These are phyloP conservation scores for Solidago caesia DNA, from an alignment of 129 eudicot species.

Conservation along the genomic window DNA sequence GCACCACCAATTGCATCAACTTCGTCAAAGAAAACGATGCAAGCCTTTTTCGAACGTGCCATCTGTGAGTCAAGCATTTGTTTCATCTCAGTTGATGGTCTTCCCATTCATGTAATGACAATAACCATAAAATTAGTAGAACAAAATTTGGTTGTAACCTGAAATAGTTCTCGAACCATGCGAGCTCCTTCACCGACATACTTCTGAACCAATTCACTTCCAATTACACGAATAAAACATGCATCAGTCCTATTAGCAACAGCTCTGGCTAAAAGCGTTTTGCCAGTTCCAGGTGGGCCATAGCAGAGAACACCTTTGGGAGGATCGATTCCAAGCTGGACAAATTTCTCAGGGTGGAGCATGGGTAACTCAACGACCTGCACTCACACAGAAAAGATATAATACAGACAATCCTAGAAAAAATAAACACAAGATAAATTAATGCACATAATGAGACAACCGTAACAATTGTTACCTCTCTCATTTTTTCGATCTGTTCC, in stretches of 20 bases:
- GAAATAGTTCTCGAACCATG: constrained; percentile 97
- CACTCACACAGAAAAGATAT: not conserved
- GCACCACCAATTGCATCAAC: constrained; percentile 99
- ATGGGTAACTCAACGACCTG: constrained; percentile 98
- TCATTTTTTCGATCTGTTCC: constrained; percentile 96
- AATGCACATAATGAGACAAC: not conserved
- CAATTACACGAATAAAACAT: constrained; percentile 92
- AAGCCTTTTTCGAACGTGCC: constrained; percentile 98
- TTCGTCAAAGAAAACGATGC: constrained; percentile 90
- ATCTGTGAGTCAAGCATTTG: constrained; percentile 47
- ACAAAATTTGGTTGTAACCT: constrained; percentile 42
- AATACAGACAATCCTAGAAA: too few relatives aligned
- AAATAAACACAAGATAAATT: not conserved
- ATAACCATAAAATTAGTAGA: not conserved
- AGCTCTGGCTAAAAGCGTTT: constrained; percentile 94
- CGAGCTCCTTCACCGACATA: constrained; percentile 99
- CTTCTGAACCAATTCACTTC: constrained; percentile 91
- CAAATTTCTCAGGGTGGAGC: constrained; percentile 99
- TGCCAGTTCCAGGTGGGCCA: constrained; percentile 99
- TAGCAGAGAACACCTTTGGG: constrained; percentile 99
- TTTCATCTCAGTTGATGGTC: not conserved
- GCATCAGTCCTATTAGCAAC: constrained; percentile 96
- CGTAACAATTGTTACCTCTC: constrained; percentile 52
- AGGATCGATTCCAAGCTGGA: constrained; percentile 97
- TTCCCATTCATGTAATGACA: too few relatives aligned